These are phyloP conservation scores for Babesia bovis DNA, from an alignment of 169 alveolate genomes.

Conservation along the genomic window DNA sequence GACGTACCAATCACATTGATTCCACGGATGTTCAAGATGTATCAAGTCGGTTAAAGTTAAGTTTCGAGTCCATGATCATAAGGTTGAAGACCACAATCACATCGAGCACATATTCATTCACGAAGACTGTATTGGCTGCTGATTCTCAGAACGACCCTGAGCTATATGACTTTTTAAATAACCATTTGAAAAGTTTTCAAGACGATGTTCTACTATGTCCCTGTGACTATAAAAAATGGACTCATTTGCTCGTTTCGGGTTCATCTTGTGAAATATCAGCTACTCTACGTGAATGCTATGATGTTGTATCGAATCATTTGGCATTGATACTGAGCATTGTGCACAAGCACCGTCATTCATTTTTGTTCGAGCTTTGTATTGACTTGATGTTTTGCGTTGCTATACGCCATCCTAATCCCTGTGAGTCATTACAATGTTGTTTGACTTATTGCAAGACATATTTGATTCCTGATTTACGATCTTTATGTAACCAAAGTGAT, in stretches of 20 bases:
- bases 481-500: slow-evolving; percentile 2
- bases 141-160: no score
- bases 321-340: slow-evolving; percentile 17
- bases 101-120: neutral
- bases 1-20: neutral
- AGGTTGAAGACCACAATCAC: slow-evolving; percentile 1
- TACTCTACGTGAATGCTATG: neutral
- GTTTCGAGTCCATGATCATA: slow-evolving; percentile 17
- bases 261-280: neutral
- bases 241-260: slow-evolving; percentile 4
- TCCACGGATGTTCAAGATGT: neutral
- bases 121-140: neutral
- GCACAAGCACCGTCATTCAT: neutral
- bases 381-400: slow-evolving; percentile 57
- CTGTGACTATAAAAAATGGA: slow-evolving; percentile 54
- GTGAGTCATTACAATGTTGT: slow-evolving; percentile 26
- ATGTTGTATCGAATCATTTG: slow-evolving; percentile 18
- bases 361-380: slow-evolving; percentile 18
- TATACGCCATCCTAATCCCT: slow-evolving; percentile 44
- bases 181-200: slow-evolving; percentile 22
- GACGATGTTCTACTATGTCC: slow-evolving; percentile 38
- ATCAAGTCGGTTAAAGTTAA: neutral
- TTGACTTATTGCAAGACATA: slow-evolving; percentile 25
- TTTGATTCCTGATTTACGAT: slow-evolving; percentile 25
- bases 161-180: neutral